These are phyloP conservation scores for Aquanectria penicillioides DNA, from an alignment of 2,329 filamentous ascomycete species.

Conservation along the genomic window DNA sequence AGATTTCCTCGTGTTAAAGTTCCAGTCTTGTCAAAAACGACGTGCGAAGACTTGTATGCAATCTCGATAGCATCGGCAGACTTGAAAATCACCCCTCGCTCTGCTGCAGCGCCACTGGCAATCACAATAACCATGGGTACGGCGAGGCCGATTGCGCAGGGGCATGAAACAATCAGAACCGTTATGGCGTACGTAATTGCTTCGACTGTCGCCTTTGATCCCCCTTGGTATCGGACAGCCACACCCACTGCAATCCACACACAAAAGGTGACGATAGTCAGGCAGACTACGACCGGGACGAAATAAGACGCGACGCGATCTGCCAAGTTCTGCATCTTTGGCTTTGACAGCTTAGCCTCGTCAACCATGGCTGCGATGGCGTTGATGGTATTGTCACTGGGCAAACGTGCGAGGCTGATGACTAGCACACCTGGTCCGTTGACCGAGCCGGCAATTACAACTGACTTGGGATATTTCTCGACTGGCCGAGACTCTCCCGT, in stretches of 20 bases:
- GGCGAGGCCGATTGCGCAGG: slow-evolving; percentile 78
- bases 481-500: slow-evolving; percentile 76
- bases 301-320: slow-evolving; percentile 76
- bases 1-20: slow-evolving; percentile 73
- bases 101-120: slow-evolving; percentile 72
- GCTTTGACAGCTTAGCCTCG: slow-evolving; percentile 74
- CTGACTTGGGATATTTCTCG: slow-evolving; percentile 62
- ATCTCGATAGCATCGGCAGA: slow-evolving; percentile 71
- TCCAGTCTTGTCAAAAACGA: slow-evolving; percentile 85
- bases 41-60: slow-evolving; percentile 68
- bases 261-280: slow-evolving; percentile 70
- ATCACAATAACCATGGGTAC: slow-evolving; percentile 84
- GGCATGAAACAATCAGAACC: slow-evolving; percentile 79
- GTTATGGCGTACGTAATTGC: slow-evolving; percentile 79
- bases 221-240: slow-evolving; percentile 48
- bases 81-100: slow-evolving; percentile 75
- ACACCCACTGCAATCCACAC: slow-evolving; percentile 73
- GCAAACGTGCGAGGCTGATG: slow-evolving; percentile 68
- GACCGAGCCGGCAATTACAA: slow-evolving; percentile 74
- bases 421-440: slow-evolving; percentile 72
- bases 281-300: slow-evolving; percentile 69
- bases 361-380: slow-evolving; percentile 77
- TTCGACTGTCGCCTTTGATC: slow-evolving; percentile 61
- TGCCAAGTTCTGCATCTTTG: slow-evolving; percentile 73
- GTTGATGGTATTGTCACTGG: slow-evolving; percentile 77